Evolutionary conservation across 371 early-diverging fungal species (phyloP).

Genomic region (Circinella umbellata): DNA sequence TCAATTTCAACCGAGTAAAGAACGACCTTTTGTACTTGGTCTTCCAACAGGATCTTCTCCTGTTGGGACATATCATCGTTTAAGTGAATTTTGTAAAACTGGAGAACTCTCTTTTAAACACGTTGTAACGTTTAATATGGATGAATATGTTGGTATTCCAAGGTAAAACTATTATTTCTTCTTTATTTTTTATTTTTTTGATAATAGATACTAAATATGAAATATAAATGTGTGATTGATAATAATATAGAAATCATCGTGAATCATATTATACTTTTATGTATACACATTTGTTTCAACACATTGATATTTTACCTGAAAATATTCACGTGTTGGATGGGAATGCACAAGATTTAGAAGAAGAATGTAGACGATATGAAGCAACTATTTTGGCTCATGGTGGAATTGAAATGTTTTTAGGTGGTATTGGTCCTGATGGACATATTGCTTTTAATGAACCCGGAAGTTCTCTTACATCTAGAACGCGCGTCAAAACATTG

Average conservation of each 20-base stretch:
- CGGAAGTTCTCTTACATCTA: slow-evolving; percentile 83
- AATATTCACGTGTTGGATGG: slow-evolving; percentile 87
- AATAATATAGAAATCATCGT: slow-evolving; percentile 59
- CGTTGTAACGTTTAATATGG: slow-evolving; percentile 79
- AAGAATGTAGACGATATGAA: slow-evolving; percentile 81
- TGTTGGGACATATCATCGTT: slow-evolving; percentile 69
- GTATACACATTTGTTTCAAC: slow-evolving; percentile 85
- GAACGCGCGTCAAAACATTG: slow-evolving; percentile 91
- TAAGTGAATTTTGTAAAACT: slow-evolving; percentile 64
- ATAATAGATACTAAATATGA: neutral
- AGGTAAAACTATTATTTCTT: slow-evolving; percentile 17
- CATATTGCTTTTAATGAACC: slow-evolving; percentile 94
- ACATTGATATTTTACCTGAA: slow-evolving; percentile 78
- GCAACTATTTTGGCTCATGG: slow-evolving; percentile 77
- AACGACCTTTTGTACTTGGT: slow-evolving; percentile 86
- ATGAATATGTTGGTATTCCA: slow-evolving; percentile 64
- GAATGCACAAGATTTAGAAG: slow-evolving; percentile 80
- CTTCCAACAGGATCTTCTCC: slow-evolving; percentile 91
- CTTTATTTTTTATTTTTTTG: neutral
- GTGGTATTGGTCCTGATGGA: slow-evolving; percentile 89
- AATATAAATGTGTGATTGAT: slow-evolving; percentile 33
- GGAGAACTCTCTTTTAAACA: slow-evolving; percentile 69
- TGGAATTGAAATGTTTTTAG: slow-evolving; percentile 85
- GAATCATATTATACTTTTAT: slow-evolving; percentile 91
- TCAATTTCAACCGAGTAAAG: slow-evolving; percentile 76